Percentiles rank a stretch among this genome's conserved stretches.
Conservation (phyloP, 2,329 filamentous ascomycete species). For the Cadophora gregata region DNA sequence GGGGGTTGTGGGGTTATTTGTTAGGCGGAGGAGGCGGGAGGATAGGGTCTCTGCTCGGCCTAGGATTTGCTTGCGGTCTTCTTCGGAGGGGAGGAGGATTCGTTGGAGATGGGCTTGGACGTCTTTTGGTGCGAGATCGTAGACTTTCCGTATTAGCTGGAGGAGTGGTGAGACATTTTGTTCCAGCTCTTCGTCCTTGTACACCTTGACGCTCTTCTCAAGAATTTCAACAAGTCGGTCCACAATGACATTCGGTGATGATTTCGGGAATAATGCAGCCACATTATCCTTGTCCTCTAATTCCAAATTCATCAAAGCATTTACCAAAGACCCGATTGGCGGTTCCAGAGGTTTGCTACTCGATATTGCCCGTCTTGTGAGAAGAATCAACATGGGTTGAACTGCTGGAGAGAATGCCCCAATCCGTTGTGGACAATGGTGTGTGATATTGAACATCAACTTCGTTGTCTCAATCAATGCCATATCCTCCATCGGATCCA, state of each 20-base stretch:
- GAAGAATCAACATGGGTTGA: slow-evolving; percentile 71
- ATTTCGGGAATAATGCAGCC: slow-evolving; percentile 67
- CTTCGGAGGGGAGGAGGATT: slow-evolving; percentile 75
- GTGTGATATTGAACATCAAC: slow-evolving; percentile 85
- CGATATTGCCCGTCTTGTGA: slow-evolving; percentile 64
- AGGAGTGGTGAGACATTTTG: slow-evolving; percentile 72
- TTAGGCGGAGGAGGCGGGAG: slow-evolving; percentile 77
- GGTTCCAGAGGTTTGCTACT: slow-evolving; percentile 72
- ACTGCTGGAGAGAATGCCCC: slow-evolving; percentile 71
- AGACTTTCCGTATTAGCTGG: slow-evolving; percentile 74
- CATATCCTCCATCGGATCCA: slow-evolving; percentile 73
- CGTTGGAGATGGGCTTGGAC: slow-evolving; percentile 68
- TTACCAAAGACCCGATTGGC: slow-evolving; percentile 74
- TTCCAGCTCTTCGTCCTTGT: slow-evolving; percentile 75
- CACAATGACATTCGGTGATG: slow-evolving; percentile 63
- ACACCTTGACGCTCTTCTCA: slow-evolving; percentile 66
- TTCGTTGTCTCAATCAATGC: slow-evolving; percentile 86
- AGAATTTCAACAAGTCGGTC: slow-evolving; percentile 74
- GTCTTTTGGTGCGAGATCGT: slow-evolving; percentile 68
- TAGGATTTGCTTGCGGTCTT: slow-evolving; percentile 78
- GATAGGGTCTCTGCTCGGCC: slow-evolving; percentile 77
- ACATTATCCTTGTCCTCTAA: slow-evolving; percentile 57
- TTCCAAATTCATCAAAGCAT: slow-evolving; percentile 81
- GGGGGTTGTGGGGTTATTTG: slow-evolving; percentile 73
- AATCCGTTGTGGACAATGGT: slow-evolving; percentile 69